phyloP scores from a whole-genome alignment of 192 early-diverging fungal genomes.

The Rhizoclosmatium globosum region DNA sequence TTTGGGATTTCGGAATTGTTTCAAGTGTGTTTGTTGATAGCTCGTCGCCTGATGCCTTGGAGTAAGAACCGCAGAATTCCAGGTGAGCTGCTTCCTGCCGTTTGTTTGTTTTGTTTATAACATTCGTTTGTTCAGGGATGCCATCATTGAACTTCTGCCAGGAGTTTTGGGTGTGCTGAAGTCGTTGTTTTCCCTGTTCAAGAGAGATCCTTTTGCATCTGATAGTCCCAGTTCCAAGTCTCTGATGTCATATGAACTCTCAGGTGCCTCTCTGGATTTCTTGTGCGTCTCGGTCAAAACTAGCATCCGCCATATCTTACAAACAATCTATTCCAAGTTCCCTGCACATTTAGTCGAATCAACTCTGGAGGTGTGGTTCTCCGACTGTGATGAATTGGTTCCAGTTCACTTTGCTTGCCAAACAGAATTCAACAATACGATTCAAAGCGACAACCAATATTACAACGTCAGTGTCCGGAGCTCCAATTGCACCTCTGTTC shows the following conservation, averaged over 20 bases:
- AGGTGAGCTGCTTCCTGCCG: too few relatives aligned
- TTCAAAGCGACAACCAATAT: too few relatives aligned
- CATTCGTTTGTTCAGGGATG: too few relatives aligned
- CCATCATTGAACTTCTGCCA: too few relatives aligned
- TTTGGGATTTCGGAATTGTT: not conserved
- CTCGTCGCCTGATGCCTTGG: too few relatives aligned
- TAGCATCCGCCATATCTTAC: not conserved
- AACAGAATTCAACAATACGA: constrained; percentile 63
- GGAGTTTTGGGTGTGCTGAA: too few relatives aligned
- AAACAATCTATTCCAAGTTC: too few relatives aligned
- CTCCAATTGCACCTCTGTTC: constrained; percentile 10
- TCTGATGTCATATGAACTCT: constrained; percentile 39
- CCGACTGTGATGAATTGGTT: constrained; percentile 3
- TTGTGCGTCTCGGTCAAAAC: not conserved
- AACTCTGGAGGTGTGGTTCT: constrained; percentile 40
- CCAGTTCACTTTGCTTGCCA: constrained; percentile 44
- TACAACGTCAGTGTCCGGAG: constrained; percentile 59
- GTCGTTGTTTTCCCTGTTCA: too few relatives aligned
- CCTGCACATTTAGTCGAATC: constrained; percentile 28
- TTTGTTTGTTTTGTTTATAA: too few relatives aligned
- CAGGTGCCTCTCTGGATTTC: constrained; percentile 10
- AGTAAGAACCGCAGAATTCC: too few relatives aligned
- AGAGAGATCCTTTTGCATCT: too few relatives aligned
- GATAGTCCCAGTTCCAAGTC: constrained; percentile 28
- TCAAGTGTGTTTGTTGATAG: too few relatives aligned